Conservation (phyloP, 352 stramenopile genomes). For the Poterioochromonas sp. region DNA sequence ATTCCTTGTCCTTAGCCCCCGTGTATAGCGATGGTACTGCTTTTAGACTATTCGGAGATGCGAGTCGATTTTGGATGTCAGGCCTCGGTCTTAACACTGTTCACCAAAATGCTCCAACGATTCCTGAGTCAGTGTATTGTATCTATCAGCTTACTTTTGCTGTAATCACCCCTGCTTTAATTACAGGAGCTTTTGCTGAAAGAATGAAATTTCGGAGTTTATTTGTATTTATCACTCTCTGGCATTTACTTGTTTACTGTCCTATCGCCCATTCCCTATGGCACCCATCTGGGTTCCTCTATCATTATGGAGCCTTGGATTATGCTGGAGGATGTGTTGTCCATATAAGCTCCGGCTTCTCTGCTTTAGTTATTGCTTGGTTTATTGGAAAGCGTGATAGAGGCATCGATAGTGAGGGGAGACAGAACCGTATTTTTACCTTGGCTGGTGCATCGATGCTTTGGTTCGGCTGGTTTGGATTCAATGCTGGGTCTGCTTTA, state of each 20-base stretch:
- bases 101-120: constrained; percentile 49
- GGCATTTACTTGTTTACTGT: constrained; percentile 69
- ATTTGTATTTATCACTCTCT: constrained; percentile 60
- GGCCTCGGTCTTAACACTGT: constrained; percentile 54
- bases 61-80: constrained; percentile 51
- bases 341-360: constrained; percentile 65
- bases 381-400: constrained; percentile 54
- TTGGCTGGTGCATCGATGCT: constrained; percentile 54
- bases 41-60: constrained; percentile 35
- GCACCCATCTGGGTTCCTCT: constrained; percentile 53
- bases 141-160: constrained; percentile 71
- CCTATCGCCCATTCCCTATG: constrained; percentile 69
- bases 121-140: constrained; percentile 60
- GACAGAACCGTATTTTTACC: neutral
- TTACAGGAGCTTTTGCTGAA: constrained; percentile 64
- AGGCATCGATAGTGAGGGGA: neutral
- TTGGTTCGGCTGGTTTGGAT: constrained; percentile 74
- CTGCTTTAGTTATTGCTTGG: constrained; percentile 57
- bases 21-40: constrained; percentile 37
- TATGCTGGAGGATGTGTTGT: constrained; percentile 73
- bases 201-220: constrained; percentile 65
- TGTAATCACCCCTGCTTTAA: constrained; percentile 61
- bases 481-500: constrained; percentile 57
- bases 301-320: constrained; percentile 55
- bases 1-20: constrained; percentile 57